Conservation (phyloP, 345 rosid species). For the Eucalyptus pauciflora region DNA sequence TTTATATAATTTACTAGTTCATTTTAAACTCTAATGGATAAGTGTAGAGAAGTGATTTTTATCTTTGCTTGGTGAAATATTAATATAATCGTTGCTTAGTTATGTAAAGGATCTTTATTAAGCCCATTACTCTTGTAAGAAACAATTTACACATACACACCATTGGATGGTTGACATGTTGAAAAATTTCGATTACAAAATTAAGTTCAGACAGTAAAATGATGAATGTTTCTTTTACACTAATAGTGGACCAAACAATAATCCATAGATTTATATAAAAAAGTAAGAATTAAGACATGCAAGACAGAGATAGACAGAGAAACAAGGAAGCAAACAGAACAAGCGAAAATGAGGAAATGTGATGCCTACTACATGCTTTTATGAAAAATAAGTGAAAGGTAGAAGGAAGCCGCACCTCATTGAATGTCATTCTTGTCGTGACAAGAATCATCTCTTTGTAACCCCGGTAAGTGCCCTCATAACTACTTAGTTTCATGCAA, state of each 20-base stretch:
- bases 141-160: background rate
- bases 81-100: no score
- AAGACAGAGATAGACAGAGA: background rate
- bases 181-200: background rate
- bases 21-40: no score
- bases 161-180: background rate
- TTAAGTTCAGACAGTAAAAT: no score
- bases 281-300: no score
- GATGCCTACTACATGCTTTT: background rate
- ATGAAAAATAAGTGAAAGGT: background rate
- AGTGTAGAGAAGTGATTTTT: no score
- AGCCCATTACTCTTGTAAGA: no score
- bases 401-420: background rate
- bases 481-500: background rate
- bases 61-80: no score
- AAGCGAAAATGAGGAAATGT: background rate
- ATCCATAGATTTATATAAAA: no score
- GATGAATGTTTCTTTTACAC: background rate
- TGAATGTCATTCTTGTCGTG: fast-evolving
- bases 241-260: background rate
- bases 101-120: no score
- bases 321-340: background rate
- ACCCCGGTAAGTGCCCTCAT: fast-evolving
- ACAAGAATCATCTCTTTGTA: background rate
- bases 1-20: no score